A percentile compares a stretch with the other conserved stretches of the same genome.
These are phyloP conservation scores for Chamaecrista fasciculata DNA, from an alignment of 306 rosid genomes.

Conservation along the genomic window DNA sequence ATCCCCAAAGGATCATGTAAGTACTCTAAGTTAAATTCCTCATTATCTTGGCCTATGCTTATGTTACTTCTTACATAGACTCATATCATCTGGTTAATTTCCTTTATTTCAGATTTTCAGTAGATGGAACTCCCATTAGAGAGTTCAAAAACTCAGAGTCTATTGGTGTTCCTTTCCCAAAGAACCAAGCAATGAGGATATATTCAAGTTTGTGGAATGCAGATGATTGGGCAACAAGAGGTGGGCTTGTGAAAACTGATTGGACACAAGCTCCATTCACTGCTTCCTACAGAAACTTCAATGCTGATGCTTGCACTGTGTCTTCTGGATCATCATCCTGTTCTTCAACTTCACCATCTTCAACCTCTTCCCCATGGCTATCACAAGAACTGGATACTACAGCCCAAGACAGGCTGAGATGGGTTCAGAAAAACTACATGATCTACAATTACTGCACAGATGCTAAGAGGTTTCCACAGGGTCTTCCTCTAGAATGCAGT, in stretches of 20 bases:
- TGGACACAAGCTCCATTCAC: constrained; percentile 65
- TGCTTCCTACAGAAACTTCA: constrained; percentile 58
- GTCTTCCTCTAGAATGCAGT: constrained; percentile 47
- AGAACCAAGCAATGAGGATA: constrained; percentile 56
- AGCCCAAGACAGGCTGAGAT: constrained; percentile 32
- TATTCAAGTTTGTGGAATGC: constrained; percentile 73
- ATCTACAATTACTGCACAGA: constrained; percentile 63
- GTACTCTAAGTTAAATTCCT: constrained; percentile 2
- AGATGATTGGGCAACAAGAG: constrained; percentile 88
- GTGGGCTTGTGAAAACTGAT: constrained; percentile 68
- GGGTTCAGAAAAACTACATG: constrained; percentile 67
- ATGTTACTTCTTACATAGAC: not conserved
- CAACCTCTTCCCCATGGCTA: constrained; percentile 41
- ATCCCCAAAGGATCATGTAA: constrained; percentile 59
- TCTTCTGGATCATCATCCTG: constrained; percentile 44
- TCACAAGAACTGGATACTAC: constrained; percentile 44
- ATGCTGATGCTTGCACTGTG: constrained; percentile 46
- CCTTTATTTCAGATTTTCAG: constrained; percentile 45
- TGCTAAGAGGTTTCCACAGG: constrained; percentile 50
- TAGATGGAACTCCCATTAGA: constrained; percentile 66
- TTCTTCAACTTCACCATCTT: constrained; percentile 18
- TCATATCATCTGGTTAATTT: not conserved
- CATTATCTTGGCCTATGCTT: too few species aligned
- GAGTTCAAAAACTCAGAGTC: constrained; percentile 73
- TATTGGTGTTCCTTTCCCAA: constrained; percentile 53